Evolutionary conservation across 73 alveolate genomes (phyloP).

Genomic region (Blepharisma japonicum): DNA sequence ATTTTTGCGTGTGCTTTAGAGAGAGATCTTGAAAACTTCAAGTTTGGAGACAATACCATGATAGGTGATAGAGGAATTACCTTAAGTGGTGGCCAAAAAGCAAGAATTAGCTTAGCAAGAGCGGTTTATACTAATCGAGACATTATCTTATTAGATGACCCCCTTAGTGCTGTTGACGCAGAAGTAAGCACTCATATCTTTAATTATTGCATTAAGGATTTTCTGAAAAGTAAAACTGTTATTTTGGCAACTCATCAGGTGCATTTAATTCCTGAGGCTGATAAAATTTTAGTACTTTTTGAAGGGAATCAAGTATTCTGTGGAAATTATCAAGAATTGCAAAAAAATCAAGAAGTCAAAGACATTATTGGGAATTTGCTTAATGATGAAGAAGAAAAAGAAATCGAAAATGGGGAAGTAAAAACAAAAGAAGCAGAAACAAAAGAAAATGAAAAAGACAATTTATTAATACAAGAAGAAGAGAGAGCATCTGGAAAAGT

Average conservation of each 20-base stretch:
- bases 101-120: constrained; percentile 89
- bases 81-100: constrained; percentile 96
- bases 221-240: constrained; percentile 34
- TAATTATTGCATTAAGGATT: constrained; percentile 20
- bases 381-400: background rate
- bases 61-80: constrained; percentile 96
- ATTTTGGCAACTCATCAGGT: constrained; percentile 38
- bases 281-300: constrained; percentile 36
- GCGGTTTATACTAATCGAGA: constrained; percentile 79
- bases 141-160: constrained; percentile 72
- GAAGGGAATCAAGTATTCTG: constrained; percentile 22
- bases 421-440: background rate
- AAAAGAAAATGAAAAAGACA: background rate
- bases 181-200: constrained; percentile 32
- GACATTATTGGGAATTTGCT: background rate
- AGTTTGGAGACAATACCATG: constrained; percentile 79
- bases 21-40: constrained; percentile 78
- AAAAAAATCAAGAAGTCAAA: constrained; percentile 6
- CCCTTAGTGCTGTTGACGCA: constrained; percentile 62
- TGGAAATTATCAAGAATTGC: background rate
- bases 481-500: background rate
- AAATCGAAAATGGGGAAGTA: background rate
- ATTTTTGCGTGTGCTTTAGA: constrained; percentile 75
- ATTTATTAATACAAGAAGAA: background rate
- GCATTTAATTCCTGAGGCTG: constrained; percentile 30